Evolutionary conservation across 139 green algal species (phyloP).

Genomic region (Chlorella sp.): DNA sequence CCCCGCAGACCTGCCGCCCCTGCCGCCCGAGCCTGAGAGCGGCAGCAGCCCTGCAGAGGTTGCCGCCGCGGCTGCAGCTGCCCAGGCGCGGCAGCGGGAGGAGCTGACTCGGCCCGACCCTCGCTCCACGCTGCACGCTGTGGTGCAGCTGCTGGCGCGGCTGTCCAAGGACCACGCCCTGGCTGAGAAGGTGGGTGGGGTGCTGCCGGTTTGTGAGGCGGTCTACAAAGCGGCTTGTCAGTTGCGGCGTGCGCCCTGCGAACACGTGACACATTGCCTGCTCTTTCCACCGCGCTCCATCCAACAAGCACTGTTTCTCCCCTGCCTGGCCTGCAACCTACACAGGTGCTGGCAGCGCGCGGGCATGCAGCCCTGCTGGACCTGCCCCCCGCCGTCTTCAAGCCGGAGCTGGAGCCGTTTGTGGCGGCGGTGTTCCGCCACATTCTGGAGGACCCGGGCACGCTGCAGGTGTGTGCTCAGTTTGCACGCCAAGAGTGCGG

Average conservation of each 20-base stretch:
- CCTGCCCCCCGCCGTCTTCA: constrained; percentile 69
- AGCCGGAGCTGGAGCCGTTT: constrained; percentile 71
- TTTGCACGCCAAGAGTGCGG: no score
- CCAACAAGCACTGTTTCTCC: no score
- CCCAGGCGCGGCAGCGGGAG: background rate
- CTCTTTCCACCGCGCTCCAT: no score
- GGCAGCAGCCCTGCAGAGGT: background rate
- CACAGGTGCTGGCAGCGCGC: constrained; percentile 64
- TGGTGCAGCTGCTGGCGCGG: constrained; percentile 82
- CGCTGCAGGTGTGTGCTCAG: no score
- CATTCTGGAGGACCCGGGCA: no score
- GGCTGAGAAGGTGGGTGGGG: constrained; percentile 69
- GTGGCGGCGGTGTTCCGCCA: constrained; percentile 74
- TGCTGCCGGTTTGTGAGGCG: background rate
- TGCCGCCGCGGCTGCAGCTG: background rate
- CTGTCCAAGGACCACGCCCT: constrained; percentile 77
- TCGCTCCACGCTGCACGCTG: constrained; percentile 70
- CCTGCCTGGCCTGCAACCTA: no score
- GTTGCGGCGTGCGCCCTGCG: background rate
- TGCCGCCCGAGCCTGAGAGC: background rate
- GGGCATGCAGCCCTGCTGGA: constrained; percentile 76
- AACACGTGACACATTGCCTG: no score
- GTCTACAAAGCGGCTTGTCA: background rate
- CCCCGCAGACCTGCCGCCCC: background rate
- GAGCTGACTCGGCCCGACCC: constrained; percentile 59